phyloP scores from a whole-genome alignment of 2,329 filamentous ascomycete genomes.

The Ciborinia camelliae region DNA sequence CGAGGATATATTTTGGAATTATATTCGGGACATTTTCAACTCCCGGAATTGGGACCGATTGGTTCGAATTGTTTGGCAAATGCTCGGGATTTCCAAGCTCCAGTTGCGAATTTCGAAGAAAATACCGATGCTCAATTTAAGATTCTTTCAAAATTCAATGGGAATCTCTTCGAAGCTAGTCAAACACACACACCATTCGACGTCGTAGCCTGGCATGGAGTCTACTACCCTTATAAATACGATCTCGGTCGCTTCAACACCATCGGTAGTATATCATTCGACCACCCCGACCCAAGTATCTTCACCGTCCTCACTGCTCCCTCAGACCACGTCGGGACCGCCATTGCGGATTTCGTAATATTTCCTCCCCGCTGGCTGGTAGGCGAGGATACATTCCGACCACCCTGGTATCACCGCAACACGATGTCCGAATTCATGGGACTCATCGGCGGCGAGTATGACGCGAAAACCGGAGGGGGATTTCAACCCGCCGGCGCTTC shows the following conservation, averaged over 20 bases:
- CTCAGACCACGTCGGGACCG: conserved; percentile 52
- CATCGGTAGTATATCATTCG: conserved; percentile 68
- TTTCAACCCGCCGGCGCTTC: conserved; percentile 60
- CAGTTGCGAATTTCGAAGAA: conserved; percentile 65
- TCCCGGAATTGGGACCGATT: conserved; percentile 71
- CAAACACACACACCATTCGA: conserved; percentile 75
- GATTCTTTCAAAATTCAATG: conserved; percentile 63
- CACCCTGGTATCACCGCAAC: conserved; percentile 63
- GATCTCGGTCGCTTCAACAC: conserved; percentile 74
- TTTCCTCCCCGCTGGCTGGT: conserved; percentile 64
- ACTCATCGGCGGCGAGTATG: conserved; percentile 58
- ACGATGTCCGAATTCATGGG: conserved; percentile 66
- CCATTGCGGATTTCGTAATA: conserved; percentile 62
- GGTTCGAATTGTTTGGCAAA: conserved; percentile 74
- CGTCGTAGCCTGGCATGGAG: conserved; percentile 77
- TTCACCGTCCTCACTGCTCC: conserved; percentile 64
- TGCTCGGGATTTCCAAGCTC: conserved; percentile 70
- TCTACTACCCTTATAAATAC: conserved; percentile 79
- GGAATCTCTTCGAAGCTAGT: conserved; percentile 60
- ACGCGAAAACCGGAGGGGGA: conserved; percentile 53
- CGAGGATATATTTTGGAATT: conserved; percentile 74
- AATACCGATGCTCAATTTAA: conserved; percentile 45
- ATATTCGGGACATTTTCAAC: conserved; percentile 67
- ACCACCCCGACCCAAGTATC: conserved; percentile 76
- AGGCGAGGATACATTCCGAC: conserved; percentile 57